Evolutionary conservation across 208 protist genomes (phyloP).

Genomic region (Leishmania aethiopica): DNA sequence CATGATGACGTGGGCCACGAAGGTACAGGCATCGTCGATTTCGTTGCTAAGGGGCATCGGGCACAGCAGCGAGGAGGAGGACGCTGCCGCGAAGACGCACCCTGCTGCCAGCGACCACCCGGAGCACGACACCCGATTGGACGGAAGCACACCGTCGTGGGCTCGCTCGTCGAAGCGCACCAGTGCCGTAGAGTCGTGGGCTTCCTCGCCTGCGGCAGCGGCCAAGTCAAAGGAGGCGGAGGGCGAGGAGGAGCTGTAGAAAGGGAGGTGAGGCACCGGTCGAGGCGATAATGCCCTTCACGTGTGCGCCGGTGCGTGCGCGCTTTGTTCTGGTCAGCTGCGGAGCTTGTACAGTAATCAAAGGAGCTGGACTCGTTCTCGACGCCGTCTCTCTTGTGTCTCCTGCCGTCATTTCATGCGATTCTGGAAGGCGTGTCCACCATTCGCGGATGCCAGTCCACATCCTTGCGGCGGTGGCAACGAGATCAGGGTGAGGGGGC

Average conservation of each 20-base stretch:
- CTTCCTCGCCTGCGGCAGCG: neutral
- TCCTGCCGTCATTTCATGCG: neutral
- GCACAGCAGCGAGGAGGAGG: neutral
- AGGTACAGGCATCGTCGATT: conserved; percentile 8
- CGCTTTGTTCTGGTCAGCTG: neutral
- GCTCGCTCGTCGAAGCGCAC: neutral
- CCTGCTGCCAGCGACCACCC: neutral
- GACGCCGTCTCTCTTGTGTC: neutral
- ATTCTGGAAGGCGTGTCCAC: neutral
- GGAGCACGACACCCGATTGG: neutral
- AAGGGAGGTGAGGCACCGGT: no score
- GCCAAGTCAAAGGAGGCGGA: neutral
- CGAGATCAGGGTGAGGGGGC: neutral
- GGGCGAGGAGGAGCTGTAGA: neutral
- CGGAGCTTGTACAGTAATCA: neutral
- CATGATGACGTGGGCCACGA: conserved; percentile 43
- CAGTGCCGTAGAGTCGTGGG: neutral
- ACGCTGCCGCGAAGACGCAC: neutral
- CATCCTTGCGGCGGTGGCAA: neutral
- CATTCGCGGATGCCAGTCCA: neutral
- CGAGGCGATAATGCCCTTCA: neutral
- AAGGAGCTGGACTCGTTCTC: no score
- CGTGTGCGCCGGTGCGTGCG: neutral
- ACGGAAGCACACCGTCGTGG: neutral
- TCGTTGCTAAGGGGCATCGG: neutral